Conservation (phyloP, 2,329 filamentous ascomycete species). For the Apiospora marii region DNA sequence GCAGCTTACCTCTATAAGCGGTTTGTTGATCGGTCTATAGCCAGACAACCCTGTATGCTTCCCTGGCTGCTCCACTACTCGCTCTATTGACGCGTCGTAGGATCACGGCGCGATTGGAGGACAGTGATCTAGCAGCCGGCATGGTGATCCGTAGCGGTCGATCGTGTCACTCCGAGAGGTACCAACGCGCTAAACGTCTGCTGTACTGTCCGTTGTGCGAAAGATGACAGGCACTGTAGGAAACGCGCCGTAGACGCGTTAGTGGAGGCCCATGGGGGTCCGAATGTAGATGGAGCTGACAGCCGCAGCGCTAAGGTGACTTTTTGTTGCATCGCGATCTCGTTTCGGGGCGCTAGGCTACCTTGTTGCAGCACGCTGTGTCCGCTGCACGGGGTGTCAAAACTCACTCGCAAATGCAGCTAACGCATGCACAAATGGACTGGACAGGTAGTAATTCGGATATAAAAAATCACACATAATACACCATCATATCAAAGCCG, state of each 20-base stretch:
- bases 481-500: background rate
- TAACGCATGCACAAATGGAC: conserved; percentile 2
- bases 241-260: conserved; percentile 17
- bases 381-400: background rate
- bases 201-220: background rate
- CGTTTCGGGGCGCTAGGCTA: background rate
- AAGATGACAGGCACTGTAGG: conserved; percentile 1
- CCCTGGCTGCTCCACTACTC: background rate
- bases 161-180: conserved; percentile 3
- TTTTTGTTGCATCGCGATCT: conserved; percentile 2
- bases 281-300: background rate
- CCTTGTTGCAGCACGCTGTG: background rate
- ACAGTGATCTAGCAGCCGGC: background rate
- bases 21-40: background rate
- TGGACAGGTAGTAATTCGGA: background rate
- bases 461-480: background rate
- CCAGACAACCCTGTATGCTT: background rate
- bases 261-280: background rate
- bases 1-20: background rate
- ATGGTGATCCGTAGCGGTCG: conserved; percentile 1
- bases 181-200: conserved; percentile 9
- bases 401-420: background rate
- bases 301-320: background rate
- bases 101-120: conserved; percentile 6
- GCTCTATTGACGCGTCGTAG: background rate